Evolutionary conservation across 148 eudicot genomes (phyloP).

Genomic region (Chenopodium formosanum): DNA sequence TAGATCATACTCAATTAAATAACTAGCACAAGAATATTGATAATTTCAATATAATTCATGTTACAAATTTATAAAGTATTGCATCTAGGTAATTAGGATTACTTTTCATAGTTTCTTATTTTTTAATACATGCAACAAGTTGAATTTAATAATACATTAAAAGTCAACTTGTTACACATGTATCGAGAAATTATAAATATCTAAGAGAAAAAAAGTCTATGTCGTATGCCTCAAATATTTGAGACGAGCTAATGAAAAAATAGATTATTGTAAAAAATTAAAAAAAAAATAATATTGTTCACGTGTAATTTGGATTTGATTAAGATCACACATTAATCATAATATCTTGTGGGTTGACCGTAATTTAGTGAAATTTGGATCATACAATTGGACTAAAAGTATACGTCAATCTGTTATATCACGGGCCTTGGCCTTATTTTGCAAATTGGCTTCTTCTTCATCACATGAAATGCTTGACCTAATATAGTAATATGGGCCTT

Average conservation of each 20-base stretch:
- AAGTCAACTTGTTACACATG: too few relatives aligned
- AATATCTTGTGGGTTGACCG: not conserved
- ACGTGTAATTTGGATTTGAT: not conserved
- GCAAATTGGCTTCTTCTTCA: not conserved
- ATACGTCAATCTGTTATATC: not conserved
- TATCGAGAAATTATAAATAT: not conserved
- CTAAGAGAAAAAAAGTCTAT: not conserved
- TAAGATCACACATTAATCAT: not conserved
- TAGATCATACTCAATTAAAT: too few relatives aligned
- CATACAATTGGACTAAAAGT: not conserved
- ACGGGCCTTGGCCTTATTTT: constrained; percentile 7
- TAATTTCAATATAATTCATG: too few relatives aligned
- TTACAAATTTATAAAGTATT: too few relatives aligned
- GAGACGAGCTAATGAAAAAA: not conserved
- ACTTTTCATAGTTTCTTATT: too few relatives aligned
- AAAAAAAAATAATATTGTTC: not conserved
- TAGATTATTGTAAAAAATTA: not conserved
- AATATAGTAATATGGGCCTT: not conserved
- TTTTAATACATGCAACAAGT: too few relatives aligned
- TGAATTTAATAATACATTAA: too few relatives aligned
- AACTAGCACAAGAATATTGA: too few relatives aligned
- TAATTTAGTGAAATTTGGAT: not conserved
- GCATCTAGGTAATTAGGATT: too few relatives aligned
- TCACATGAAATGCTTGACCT: constrained; percentile 5
- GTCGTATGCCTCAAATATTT: not conserved